Evolutionary conservation across 768 basidiomycete genomes (phyloP).

Genomic region (Fomitopsis serialis): DNA sequence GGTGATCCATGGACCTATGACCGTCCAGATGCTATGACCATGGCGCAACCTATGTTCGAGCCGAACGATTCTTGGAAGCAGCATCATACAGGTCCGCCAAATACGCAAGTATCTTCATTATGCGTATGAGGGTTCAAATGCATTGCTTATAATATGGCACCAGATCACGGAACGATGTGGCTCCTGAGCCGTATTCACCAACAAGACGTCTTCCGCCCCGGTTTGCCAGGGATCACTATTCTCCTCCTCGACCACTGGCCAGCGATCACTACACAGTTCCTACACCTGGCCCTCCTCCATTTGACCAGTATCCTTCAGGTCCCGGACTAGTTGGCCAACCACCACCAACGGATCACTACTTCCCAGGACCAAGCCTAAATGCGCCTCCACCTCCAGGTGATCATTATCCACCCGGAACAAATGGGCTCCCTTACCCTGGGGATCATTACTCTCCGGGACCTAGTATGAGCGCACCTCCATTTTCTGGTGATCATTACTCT

Average conservation of each 20-base stretch:
- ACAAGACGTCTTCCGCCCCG: neutral
- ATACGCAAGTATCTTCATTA: neutral
- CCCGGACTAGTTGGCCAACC: neutral
- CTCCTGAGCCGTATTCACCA: neutral
- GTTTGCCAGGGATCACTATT: neutral
- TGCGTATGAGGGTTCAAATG: no score
- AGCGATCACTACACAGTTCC: neutral
- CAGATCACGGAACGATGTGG: neutral
- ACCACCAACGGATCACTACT: neutral
- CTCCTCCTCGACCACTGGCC: neutral
- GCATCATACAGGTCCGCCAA: constrained; percentile 35
- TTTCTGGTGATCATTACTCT: constrained; percentile 4
- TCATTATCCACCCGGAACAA: neutral
- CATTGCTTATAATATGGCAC: no score
- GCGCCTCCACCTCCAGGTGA: neutral
- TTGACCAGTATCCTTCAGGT: neutral
- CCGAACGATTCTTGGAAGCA: constrained; percentile 72
- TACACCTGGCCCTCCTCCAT: neutral
- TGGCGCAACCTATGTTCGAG: constrained; percentile 59
- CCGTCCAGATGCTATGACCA: constrained; percentile 22
- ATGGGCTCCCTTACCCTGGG: neutral
- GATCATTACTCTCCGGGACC: neutral
- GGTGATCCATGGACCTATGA: neutral
- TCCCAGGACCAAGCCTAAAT: neutral
- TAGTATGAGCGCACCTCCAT: constrained; percentile 3